Conservation (phyloP, 129 eudicot species). For the Flaveria trinervia region DNA sequence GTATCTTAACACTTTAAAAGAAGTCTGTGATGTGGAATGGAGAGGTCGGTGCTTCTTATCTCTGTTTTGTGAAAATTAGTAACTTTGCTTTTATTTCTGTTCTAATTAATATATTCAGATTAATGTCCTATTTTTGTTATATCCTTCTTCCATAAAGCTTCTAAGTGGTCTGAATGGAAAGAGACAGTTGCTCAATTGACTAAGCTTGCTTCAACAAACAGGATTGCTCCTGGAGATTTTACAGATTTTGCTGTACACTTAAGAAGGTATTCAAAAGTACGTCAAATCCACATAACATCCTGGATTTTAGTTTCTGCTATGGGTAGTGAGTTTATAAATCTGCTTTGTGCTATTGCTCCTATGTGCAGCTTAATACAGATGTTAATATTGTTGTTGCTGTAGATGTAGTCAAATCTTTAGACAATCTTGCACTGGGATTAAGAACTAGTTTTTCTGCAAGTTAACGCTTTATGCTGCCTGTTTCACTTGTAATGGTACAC, state of each 20-base stretch:
- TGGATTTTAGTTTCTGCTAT: background rate
- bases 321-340: constrained; percentile 5
- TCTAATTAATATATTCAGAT: background rate
- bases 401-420: constrained; percentile 85
- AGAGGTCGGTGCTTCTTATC: constrained; percentile 63
- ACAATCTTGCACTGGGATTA: constrained; percentile 82
- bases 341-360: constrained; percentile 15
- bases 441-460: constrained; percentile 78
- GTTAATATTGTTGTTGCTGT: constrained; percentile 97
- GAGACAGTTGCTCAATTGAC: constrained; percentile 94
- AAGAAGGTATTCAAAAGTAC: constrained; percentile 59
- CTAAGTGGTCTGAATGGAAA: constrained; percentile 97
- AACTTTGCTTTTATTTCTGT: constrained; percentile 3
- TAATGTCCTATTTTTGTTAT: background rate
- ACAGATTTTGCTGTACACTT: constrained; percentile 73
- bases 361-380: constrained; percentile 86
- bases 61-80: background rate
- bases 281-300: background rate
- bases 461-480: constrained; percentile 72
- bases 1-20: constrained; percentile 84
- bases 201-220: constrained; percentile 89
- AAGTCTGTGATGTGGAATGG: constrained; percentile 96
- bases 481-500: constrained; percentile 35
- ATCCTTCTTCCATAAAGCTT: constrained; percentile 56
- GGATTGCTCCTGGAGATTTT: constrained; percentile 97